Base-by-base conservation (phyloP, 176 grass and related monocot genomes). In the Leersia perrieri region DNA sequence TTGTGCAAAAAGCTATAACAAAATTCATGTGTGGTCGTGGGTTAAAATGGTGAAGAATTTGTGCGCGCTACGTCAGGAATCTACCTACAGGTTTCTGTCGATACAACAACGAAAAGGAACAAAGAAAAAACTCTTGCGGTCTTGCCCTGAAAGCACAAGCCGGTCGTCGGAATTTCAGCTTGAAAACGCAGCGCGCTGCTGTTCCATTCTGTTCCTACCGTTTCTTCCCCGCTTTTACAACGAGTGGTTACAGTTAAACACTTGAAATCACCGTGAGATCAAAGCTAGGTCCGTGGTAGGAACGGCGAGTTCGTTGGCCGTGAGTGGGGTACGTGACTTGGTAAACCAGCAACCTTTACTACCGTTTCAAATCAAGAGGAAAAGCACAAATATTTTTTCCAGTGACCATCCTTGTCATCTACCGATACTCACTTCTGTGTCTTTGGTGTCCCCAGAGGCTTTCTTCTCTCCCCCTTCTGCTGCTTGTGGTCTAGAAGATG, bases 341-440 rank as follows among this genome's bases (percentile, higher is more conserved):
- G 60, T 78, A 79, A 82, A 82, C 78, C 47, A 20, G 83, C 83
- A 86, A 78, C 4, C 20, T 86, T 82, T 58, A 25, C 53, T 58
- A 66, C 88, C 61, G 66, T 66, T 82, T 90, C 83, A 82, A 82
- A 74, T 16, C 58, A 85, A 11, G 0, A 79, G 55, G 87, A 68
- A 49, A 45, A 73, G 8, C 53, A 66, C 2, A 25, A 62, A 77
- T n/a, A 23, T 58, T 58, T 69, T 63, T 25, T 77, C 66, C n/a
- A 39, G 83, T 66, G 78, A 44, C 31, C 45, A 58, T 29, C 70
- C 14, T 39, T 47, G 69, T 30, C 62, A 61, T 35, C 75, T 80
- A n/a, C 41, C 70, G 18, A 20, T 35, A 23, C 23, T 64, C 47
- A 45, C 66, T 60, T 33, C 31, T 33, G n/a, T n/a, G n/a, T 57